Evolutionary conservation across 768 basidiomycete species (phyloP).

Genomic region (Tricholoma matsutake): DNA sequence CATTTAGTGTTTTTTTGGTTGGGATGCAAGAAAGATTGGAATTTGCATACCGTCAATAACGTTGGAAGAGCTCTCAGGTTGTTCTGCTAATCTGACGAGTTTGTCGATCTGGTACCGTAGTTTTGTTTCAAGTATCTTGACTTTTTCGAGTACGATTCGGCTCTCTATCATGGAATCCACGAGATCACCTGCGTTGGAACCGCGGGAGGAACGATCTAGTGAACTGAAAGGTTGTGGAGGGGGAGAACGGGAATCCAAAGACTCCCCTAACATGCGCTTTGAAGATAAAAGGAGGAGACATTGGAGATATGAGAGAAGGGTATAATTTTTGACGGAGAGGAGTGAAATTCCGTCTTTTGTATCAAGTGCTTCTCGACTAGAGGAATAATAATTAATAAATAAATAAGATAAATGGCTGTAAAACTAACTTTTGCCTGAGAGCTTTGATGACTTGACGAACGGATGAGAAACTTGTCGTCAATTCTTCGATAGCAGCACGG

Average conservation of each 20-base stretch:
- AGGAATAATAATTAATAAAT: constrained; percentile 8
- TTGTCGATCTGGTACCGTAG: constrained; percentile 98
- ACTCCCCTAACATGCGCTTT: constrained; percentile 67
- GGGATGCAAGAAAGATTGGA: not conserved
- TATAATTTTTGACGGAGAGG: constrained; percentile 81
- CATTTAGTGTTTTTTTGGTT: not conserved
- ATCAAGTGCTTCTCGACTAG: constrained; percentile 35
- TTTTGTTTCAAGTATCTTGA: constrained; percentile 76
- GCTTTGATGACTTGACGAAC: constrained; percentile 54
- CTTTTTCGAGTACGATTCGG: constrained; percentile 85
- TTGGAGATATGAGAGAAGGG: constrained; percentile 83
- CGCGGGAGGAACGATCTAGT: constrained; percentile 50
- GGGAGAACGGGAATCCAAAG: constrained; percentile 46
- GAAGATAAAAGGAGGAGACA: constrained; percentile 72
- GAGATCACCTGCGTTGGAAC: constrained; percentile 63
- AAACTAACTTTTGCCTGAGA: constrained; percentile 52
- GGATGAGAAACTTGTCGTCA: constrained; percentile 61
- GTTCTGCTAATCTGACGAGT: constrained; percentile 73
- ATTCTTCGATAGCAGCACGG: constrained; percentile 40
- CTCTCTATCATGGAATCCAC: constrained; percentile 78
- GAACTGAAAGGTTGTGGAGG: constrained; percentile 52
- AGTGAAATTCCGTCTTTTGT: constrained; percentile 85
- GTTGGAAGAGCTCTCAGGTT: constrained; percentile 41
- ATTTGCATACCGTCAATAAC: constrained; percentile 55
- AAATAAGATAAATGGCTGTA: not conserved